These are phyloP conservation scores for Garcia nutans DNA, from an alignment of 345 rosid species.

Conservation along the genomic window DNA sequence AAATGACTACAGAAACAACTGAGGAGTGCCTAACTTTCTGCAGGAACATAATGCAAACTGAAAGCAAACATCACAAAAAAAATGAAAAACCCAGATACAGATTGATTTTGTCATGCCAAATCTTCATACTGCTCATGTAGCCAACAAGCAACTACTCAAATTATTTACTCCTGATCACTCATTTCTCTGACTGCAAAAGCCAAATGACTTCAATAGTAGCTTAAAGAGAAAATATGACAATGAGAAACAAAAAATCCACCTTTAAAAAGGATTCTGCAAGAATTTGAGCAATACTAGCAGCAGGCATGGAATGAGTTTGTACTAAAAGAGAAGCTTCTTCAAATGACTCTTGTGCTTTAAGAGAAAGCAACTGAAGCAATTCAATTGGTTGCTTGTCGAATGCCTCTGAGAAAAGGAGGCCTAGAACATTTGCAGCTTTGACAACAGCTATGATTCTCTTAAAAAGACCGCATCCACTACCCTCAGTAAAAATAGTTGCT, in stretches of 20 bases:
- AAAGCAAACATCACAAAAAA: background rate
- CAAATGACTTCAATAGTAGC: background rate
- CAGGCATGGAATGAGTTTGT: slow-evolving; percentile 80
- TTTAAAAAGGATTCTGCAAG: slow-evolving; percentile 96
- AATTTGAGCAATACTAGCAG: slow-evolving; percentile 85
- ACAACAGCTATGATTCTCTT: slow-evolving; percentile 79
- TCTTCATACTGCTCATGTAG: background rate
- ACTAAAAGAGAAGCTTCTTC: slow-evolving; percentile 86
- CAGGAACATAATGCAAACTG: background rate
- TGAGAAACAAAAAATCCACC: slow-evolving; percentile 32
- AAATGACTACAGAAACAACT: background rate
- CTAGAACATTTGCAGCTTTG: slow-evolving; percentile 82
- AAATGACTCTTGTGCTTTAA: slow-evolving; percentile 96
- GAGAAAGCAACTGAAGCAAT: slow-evolving; percentile 87
- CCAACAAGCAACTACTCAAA: background rate
- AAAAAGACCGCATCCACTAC: slow-evolving; percentile 80
- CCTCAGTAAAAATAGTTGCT: slow-evolving; percentile 63
- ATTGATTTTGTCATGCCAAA: background rate
- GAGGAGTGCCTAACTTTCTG: background rate
- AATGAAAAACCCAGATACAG: background rate
- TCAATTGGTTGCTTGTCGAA: slow-evolving; percentile 85
- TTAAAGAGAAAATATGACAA: slow-evolving; percentile 11
- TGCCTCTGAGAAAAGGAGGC: slow-evolving; percentile 84
- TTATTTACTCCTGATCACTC: background rate
- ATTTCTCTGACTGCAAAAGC: background rate